These are phyloP conservation scores for Xylaria sp. DNA, from an alignment of 2,329 filamentous ascomycete species.

Conservation along the genomic window DNA sequence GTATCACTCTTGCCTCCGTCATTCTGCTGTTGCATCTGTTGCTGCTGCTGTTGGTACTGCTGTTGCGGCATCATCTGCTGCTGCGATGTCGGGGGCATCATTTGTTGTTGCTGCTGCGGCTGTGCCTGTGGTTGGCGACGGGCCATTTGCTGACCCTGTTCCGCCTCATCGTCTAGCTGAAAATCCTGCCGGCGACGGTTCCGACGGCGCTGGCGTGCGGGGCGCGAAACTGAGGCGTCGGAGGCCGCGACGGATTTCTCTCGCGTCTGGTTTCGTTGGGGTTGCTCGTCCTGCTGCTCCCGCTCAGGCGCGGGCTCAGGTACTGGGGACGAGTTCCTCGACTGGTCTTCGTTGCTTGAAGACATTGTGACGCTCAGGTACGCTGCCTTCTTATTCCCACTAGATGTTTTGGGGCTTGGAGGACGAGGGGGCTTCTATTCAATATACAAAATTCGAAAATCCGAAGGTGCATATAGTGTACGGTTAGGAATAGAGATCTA, in stretches of 20 bases:
- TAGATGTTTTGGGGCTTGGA: background rate
- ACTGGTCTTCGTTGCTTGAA: conserved; percentile 38
- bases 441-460: background rate
- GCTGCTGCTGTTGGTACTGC: conserved; percentile 36
- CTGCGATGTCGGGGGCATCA: conserved; percentile 35
- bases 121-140: conserved; percentile 28
- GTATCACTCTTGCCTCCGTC: conserved; percentile 66
- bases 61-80: conserved; percentile 38
- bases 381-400: background rate
- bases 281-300: conserved; percentile 24
- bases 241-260: conserved; percentile 34
- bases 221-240: conserved; percentile 35
- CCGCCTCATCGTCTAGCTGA: conserved; percentile 32
- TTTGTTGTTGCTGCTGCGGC: conserved; percentile 28
- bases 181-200: conserved; percentile 38
- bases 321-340: conserved; percentile 32
- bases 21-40: conserved; percentile 28
- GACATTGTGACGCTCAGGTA: conserved; percentile 34
- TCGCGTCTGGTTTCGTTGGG: conserved; percentile 20
- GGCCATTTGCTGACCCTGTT: conserved; percentile 34
- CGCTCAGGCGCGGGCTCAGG: conserved; percentile 30
- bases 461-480: background rate
- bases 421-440: background rate
- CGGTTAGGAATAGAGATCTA: conserved; percentile 4
- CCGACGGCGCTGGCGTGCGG: conserved; percentile 39